phyloP scores from a whole-genome alignment of 129 eudicot species.

The Pittosporum tobira region DNA sequence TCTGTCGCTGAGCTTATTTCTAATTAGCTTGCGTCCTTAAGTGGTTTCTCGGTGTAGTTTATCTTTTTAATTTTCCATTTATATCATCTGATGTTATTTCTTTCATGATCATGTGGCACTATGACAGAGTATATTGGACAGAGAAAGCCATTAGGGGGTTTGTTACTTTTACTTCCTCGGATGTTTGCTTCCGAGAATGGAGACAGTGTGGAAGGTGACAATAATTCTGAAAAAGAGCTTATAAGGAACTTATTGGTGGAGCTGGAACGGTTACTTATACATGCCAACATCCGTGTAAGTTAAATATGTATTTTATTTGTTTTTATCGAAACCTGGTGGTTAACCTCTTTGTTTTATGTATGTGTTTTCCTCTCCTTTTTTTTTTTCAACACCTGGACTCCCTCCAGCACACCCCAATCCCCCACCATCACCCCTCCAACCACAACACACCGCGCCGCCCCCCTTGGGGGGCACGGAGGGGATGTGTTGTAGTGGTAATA shows the following conservation, averaged over 20 bases:
- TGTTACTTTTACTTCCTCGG: slow-evolving; percentile 74
- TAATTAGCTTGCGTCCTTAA: no score
- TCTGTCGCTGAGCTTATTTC: background rate
- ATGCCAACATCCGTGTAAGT: slow-evolving; percentile 76
- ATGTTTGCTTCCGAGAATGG: slow-evolving; percentile 37
- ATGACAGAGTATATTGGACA: slow-evolving; percentile 76
- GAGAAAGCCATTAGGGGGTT: slow-evolving; percentile 88
- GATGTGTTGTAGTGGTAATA: no score
- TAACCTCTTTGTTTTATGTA: background rate
- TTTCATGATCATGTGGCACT: slow-evolving; percentile 27
- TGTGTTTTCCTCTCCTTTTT: background rate
- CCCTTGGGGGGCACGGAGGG: no score
- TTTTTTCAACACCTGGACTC: no score
- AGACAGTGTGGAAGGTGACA: slow-evolving; percentile 26
- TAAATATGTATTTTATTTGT: slow-evolving; percentile 2
- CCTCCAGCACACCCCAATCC: no score
- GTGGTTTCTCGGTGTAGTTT: background rate
- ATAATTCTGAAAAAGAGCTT: slow-evolving; percentile 26
- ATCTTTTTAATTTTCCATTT: slow-evolving; percentile 1
- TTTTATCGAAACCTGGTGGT: background rate
- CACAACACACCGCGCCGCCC: no score
- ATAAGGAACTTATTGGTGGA: slow-evolving; percentile 43
- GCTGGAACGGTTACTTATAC: slow-evolving; percentile 68
- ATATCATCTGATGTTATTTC: slow-evolving; percentile 16
- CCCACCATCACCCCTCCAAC: no score